These are phyloP conservation scores for Candida neerlandica DNA, from an alignment of 1,139 yeast genomes.

Conservation along the genomic window DNA sequence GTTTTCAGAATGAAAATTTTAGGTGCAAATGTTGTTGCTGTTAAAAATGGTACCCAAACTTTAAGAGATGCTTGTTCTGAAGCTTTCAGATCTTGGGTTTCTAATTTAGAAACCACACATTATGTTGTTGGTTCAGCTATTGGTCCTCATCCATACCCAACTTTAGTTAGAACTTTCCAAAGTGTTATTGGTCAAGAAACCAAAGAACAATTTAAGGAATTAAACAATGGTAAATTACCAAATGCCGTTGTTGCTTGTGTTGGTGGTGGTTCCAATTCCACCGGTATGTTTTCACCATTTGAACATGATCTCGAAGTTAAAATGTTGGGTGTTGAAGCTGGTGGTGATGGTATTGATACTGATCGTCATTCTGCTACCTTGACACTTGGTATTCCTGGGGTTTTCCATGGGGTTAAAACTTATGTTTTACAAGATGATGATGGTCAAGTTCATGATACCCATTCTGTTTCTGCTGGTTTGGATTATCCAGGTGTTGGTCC, in stretches of 20 bases:
- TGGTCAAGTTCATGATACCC: constrained; percentile 97
- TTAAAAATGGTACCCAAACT: constrained; percentile 92
- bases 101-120: constrained; percentile 81
- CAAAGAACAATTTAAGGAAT: constrained; percentile 79
- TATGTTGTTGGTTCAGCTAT: constrained; percentile 97
- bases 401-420: constrained; percentile 96
- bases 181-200: constrained; percentile 95
- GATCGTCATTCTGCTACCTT: constrained; percentile 89
- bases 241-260: constrained; percentile 97
- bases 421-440: constrained; percentile 86
- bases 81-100: constrained; percentile 95
- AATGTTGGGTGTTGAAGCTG: constrained; percentile 95
- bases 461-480: constrained; percentile 96
- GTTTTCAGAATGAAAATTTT: constrained; percentile 96
- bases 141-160: constrained; percentile 99
- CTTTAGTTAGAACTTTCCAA: constrained; percentile 97
- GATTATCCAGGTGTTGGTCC: constrained; percentile 99
- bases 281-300: constrained; percentile 95
- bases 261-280: constrained; percentile 98
- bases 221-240: constrained; percentile 82
- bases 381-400: constrained; percentile 93
- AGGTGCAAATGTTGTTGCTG: constrained; percentile 95
- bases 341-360: constrained; percentile 94
- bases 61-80: constrained; percentile 97
- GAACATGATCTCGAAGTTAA: constrained; percentile 77